phyloP scores from a whole-genome alignment of 805 yeast genomes.

The Pichia cephalocereana region DNA sequence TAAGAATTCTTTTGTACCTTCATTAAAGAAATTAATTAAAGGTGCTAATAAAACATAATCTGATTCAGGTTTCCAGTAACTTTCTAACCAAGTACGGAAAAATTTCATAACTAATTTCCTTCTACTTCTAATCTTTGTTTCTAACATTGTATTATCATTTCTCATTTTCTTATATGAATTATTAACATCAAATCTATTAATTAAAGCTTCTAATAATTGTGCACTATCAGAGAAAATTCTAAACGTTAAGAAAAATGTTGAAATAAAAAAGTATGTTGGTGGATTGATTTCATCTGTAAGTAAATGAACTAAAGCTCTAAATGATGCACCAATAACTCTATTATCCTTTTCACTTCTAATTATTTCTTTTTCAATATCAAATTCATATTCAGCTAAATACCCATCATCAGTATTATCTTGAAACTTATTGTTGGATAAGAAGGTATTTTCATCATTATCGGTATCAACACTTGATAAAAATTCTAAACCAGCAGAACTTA shows the following conservation, averaged over 20 bases:
- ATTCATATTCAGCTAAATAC: slow-evolving; percentile 3
- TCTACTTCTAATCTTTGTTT: slow-evolving; percentile 45
- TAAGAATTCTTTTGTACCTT: slow-evolving; percentile 49
- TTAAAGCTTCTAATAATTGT: slow-evolving; percentile 60
- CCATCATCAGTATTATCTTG: too few relatives aligned
- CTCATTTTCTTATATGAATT: slow-evolving; percentile 26
- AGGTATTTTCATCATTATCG: too few relatives aligned
- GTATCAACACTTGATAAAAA: slow-evolving; percentile 25
- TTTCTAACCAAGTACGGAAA: slow-evolving; percentile 80
- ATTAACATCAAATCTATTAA: slow-evolving; percentile 51
- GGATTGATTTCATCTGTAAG: slow-evolving; percentile 57
- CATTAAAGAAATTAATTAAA: slow-evolving; percentile 69
- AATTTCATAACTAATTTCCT: slow-evolving; percentile 58
- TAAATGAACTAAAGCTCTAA: slow-evolving; percentile 55
- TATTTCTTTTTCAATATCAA: slow-evolving; percentile 34
- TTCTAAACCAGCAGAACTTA: slow-evolving; percentile 41
- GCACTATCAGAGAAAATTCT: slow-evolving; percentile 59
- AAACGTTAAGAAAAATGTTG: slow-evolving; percentile 72
- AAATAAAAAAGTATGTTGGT: slow-evolving; percentile 57
- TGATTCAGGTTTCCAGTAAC: slow-evolving; percentile 66
- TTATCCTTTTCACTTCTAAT: slow-evolving; percentile 39
- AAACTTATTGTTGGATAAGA: too few relatives aligned
- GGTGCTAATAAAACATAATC: slow-evolving; percentile 61
- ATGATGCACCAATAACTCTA: slow-evolving; percentile 58
- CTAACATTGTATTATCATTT: slow-evolving; percentile 27